Conservation (phyloP, 2,329 filamentous ascomycete species). For the Colletotrichum sp. region DNA sequence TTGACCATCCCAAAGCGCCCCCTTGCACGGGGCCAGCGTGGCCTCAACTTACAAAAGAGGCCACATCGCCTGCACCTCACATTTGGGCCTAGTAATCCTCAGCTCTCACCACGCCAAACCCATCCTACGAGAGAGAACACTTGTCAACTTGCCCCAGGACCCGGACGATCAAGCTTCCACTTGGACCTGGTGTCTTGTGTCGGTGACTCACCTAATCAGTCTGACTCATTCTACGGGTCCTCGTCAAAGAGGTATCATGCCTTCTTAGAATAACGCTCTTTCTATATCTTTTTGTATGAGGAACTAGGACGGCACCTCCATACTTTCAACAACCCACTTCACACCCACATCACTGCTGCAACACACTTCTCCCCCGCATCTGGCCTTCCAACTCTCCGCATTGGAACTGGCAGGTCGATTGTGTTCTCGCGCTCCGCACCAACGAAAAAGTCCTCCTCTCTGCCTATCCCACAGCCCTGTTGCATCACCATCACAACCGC, state of each 20-base stretch:
- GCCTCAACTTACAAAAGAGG: constrained; percentile 25
- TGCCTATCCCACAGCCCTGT: background rate
- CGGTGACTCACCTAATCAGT: constrained; percentile 15
- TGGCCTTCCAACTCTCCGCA: background rate
- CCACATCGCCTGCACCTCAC: constrained; percentile 15
- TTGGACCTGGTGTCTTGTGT: background rate
- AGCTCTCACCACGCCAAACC: background rate
- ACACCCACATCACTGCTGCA: background rate
- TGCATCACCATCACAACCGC: constrained; percentile 2
- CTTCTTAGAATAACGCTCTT: constrained; percentile 6
- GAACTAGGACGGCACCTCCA: constrained; percentile 42
- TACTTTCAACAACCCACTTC: constrained; percentile 1
- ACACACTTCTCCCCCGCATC: constrained; percentile 2
- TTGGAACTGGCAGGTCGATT: background rate
- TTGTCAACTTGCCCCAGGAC: constrained; percentile 11
- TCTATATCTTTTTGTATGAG: constrained; percentile 36
- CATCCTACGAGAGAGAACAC: constrained; percentile 3
- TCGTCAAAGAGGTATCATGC: constrained; percentile 27
- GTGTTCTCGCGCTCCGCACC: background rate
- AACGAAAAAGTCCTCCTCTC: background rate
- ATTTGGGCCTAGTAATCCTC: rapidly evolving
- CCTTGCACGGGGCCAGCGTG: constrained; percentile 18
- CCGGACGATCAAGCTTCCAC: background rate
- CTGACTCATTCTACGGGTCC: constrained; percentile 29
- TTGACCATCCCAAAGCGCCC: background rate